Percentiles rank a stretch among this genome's conserved stretches.
These are phyloP conservation scores for Acmispon strigosus DNA, from an alignment of 306 rosid species.

Conservation along the genomic window DNA sequence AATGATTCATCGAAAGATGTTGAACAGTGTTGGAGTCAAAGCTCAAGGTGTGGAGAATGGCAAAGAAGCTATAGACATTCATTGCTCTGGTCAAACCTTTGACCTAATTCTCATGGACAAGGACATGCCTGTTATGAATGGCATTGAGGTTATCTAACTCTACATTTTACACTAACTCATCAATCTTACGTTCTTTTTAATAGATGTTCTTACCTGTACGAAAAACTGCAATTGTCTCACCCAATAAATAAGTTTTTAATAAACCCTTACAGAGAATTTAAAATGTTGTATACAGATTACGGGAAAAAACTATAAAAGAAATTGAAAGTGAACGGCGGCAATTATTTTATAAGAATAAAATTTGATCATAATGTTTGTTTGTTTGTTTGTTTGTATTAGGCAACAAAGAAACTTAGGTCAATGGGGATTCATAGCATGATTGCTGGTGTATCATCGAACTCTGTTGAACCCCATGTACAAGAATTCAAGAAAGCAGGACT, in stretches of 20 bases:
- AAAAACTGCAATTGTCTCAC: too few relatives aligned
- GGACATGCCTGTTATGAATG: conserved; percentile 76
- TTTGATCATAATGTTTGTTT: too few relatives aligned
- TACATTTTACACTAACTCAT: too few relatives aligned
- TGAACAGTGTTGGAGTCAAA: conserved; percentile 42
- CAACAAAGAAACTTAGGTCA: conserved; percentile 50
- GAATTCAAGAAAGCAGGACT: conserved; percentile 65
- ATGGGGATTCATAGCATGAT: conserved; percentile 62
- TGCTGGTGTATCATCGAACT: conserved; percentile 50
- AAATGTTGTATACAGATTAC: too few relatives aligned
- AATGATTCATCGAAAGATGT: conserved; percentile 35
- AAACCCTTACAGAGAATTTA: too few relatives aligned
- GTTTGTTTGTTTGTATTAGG: conserved; percentile 25
- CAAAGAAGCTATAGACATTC: conserved; percentile 63
- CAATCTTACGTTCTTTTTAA: too few relatives aligned
- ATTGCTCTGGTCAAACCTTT: conserved; percentile 42
- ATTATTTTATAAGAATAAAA: too few relatives aligned
- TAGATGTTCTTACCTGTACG: too few relatives aligned
- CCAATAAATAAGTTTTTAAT: too few relatives aligned
- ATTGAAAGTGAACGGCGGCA: too few relatives aligned
- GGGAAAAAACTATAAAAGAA: too few relatives aligned
- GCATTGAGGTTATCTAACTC: conserved; percentile 42
- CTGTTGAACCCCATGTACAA: conserved; percentile 2
- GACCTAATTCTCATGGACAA: conserved; percentile 72
- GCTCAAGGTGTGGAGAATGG: conserved; percentile 46